Base-by-base conservation (phyloP, 2,329 filamentous ascomycete species). In the Allantophomopsis cytisporea region DNA sequence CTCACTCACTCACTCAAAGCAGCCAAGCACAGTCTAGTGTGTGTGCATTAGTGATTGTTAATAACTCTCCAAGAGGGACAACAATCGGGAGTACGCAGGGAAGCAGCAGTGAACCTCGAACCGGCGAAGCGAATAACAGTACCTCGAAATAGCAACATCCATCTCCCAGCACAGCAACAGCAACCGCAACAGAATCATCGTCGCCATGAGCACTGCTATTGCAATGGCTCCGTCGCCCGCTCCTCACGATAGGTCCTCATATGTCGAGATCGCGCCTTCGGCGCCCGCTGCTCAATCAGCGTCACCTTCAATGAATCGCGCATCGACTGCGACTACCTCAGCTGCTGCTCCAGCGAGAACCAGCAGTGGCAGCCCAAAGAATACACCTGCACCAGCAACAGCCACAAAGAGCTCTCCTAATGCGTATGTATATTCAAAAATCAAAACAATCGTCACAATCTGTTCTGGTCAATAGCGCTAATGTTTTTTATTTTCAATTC, bases 181-280 rank as follows among this genome's bases (percentile, higher is more conserved):
- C 11, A 28, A 28, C 11, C 7, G 8, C 11, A 28, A 28, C 23
- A 28, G 7, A 8, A 28, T 6, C 11, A 28, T 10, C 23, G 23
- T 41, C 47, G 77, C 51, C 57, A 80, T 80, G 76, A 80, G 74
- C 65, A 68, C 76, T 57, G 74, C 73, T 60, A 71, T 80, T 56
- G 73, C 75, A 53, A 79, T 80, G 76, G 75, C 72, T 55, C 74
- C 75, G 48, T 79, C 76, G 57, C 76, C 75, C 54, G 75, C 74
- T 61, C 75, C 74, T 49, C 74, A 79, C 58, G 75, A 80, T 57
- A 66, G 74, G 56, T 63, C 71, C n/a, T 73, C 71, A 50, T 60
- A 68, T 49, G 65, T 67, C 47, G 71, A 70, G 49, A 58, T 67
- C 45, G 61, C 62, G 46, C 60, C 63, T 18, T 50, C 53, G 5